phyloP scores from a whole-genome alignment of 2,329 filamentous ascomycete genomes.

The Septoria linicola region DNA sequence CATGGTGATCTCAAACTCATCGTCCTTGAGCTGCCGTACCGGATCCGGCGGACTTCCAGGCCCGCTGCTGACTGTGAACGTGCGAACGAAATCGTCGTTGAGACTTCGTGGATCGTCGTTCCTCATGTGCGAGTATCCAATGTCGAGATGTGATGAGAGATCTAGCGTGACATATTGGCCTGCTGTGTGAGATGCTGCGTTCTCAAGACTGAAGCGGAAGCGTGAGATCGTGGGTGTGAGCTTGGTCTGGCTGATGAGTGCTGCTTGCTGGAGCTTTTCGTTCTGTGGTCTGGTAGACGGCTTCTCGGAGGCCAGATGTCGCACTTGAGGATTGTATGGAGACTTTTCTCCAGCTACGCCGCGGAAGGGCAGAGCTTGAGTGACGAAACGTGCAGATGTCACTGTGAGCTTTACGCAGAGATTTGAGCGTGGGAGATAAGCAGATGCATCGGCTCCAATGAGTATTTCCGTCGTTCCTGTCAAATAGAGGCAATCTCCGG shows the following conservation, averaged over 20 bases:
- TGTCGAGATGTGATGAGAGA: constrained; percentile 66
- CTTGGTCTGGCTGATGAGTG: constrained; percentile 56
- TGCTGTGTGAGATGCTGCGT: constrained; percentile 55
- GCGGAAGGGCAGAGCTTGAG: constrained; percentile 65
- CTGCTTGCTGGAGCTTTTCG: constrained; percentile 47
- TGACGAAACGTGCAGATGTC: constrained; percentile 61
- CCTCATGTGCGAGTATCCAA: constrained; percentile 79
- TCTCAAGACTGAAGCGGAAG: constrained; percentile 57
- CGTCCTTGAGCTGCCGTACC: constrained; percentile 27
- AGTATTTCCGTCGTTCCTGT: constrained; percentile 70
- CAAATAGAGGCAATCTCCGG: constrained; percentile 69
- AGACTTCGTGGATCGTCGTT: constrained; percentile 75
- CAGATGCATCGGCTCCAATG: constrained; percentile 60
- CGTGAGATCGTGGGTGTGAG: constrained; percentile 67
- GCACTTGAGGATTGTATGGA: constrained; percentile 76
- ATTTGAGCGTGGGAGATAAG: constrained; percentile 66
- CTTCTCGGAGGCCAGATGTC: constrained; percentile 63
- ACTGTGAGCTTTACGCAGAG: constrained; percentile 70
- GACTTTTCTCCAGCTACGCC: constrained; percentile 60
- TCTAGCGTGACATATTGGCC: constrained; percentile 79
- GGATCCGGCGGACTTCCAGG: constrained; percentile 42
- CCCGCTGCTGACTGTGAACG: constrained; percentile 73
- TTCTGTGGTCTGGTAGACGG: constrained; percentile 21
- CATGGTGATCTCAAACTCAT: constrained; percentile 70
- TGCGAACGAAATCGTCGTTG: constrained; percentile 81